phyloP scores from a whole-genome alignment of 192 early-diverging fungal species.

The Chytriomyces hyalinus region DNA sequence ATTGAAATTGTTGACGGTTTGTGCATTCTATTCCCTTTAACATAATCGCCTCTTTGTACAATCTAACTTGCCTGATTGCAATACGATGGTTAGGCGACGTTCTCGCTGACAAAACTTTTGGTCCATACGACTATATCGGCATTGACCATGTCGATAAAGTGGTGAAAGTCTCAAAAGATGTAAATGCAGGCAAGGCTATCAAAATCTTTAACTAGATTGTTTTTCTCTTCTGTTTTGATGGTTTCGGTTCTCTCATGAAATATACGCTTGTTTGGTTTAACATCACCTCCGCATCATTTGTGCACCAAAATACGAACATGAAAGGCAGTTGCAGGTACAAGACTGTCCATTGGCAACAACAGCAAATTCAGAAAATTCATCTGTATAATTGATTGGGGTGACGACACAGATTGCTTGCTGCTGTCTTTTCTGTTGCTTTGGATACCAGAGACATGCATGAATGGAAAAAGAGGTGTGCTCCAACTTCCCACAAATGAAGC shows the following conservation, averaged over 20 bases:
- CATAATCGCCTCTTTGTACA: too few relatives aligned
- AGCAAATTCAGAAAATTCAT: too few relatives aligned
- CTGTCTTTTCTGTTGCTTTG: too few relatives aligned
- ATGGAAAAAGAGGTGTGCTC: too few relatives aligned
- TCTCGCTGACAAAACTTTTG: constrained; percentile 40
- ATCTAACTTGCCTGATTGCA: not conserved
- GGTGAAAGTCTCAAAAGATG: constrained; percentile 49
- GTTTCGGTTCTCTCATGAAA: not conserved
- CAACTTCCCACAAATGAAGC: too few relatives aligned
- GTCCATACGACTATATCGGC: constrained; percentile 45
- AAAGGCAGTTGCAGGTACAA: too few relatives aligned
- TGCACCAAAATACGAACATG: too few relatives aligned
- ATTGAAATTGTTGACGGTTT: constrained; percentile 51
- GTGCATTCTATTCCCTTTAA: not conserved
- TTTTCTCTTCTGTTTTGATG: not conserved
- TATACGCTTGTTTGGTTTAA: not conserved
- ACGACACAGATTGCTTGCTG: too few relatives aligned
- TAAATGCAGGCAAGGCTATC: constrained; percentile 34
- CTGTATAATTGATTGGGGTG: too few relatives aligned
- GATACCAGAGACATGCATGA: too few relatives aligned
- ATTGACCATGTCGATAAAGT: constrained; percentile 47
- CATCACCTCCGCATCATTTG: too few relatives aligned
- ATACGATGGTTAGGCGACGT: constrained; percentile 40
- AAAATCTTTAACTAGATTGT: constrained; percentile 32
- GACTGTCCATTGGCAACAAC: too few relatives aligned